Conservation (phyloP, 2,329 filamentous ascomycete genomes). For the Claviceps maximensis region DNA sequence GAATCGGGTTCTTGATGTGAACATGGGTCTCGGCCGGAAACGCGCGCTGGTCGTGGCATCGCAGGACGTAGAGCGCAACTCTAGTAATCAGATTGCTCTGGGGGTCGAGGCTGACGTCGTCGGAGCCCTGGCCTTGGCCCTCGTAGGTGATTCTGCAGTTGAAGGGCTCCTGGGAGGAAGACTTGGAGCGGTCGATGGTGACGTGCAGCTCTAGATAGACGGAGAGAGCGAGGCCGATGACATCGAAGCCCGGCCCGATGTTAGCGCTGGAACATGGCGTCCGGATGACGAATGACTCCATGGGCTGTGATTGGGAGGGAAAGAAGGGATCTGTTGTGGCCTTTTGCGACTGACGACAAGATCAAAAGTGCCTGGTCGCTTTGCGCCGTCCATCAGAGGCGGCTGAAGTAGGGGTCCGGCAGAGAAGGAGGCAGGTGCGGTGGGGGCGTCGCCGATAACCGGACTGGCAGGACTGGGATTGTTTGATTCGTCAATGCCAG, state of each 20-base stretch:
- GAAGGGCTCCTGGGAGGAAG: constrained; percentile 45
- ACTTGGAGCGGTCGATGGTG: constrained; percentile 50
- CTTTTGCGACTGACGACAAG: too few species aligned
- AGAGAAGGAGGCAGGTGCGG: background rate
- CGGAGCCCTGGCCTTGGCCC: constrained; percentile 57
- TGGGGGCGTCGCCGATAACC: background rate
- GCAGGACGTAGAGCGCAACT: constrained; percentile 84
- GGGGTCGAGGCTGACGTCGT: constrained; percentile 69
- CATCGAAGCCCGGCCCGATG: constrained; percentile 95
- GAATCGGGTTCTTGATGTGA: constrained; percentile 92
- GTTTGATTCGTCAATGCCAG: too few species aligned
- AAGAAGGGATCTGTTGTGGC: constrained; percentile 8
- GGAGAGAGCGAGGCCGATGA: constrained; percentile 87
- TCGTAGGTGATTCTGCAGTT: constrained; percentile 91
- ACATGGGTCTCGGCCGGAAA: constrained; percentile 83
- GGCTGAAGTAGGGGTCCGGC: background rate
- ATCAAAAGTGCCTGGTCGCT: too few species aligned
- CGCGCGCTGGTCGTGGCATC: constrained; percentile 74
- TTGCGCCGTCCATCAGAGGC: background rate
- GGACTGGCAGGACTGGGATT: background rate
- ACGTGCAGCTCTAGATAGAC: constrained; percentile 86
- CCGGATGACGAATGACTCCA: constrained; percentile 57
- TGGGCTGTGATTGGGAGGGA: constrained; percentile 19
- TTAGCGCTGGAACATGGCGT: constrained; percentile 94
- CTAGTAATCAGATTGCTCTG: constrained; percentile 87